Percentiles rank a stretch among this genome's conserved stretches.
Conservation (phyloP, 495 filamentous ascomycete species). For the Amphirosellinia nigrospora region DNA sequence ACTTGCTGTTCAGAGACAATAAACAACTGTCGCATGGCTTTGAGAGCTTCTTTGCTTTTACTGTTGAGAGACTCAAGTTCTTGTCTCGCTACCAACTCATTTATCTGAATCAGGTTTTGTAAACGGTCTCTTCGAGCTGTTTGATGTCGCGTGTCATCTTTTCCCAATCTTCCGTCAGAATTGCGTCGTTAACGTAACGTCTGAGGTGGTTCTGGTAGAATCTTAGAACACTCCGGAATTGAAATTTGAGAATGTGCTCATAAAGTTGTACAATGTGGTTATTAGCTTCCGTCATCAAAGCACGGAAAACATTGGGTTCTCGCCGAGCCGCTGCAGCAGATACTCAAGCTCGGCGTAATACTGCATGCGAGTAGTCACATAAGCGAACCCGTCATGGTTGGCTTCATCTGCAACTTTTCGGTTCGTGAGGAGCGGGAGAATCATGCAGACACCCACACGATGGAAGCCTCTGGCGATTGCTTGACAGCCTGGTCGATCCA, state of each 20-base stretch:
- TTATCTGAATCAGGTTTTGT: constrained; percentile 7
- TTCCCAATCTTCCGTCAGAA: constrained; percentile 17
- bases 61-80: constrained; percentile 3
- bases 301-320: neutral
- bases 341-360: constrained; percentile 35
- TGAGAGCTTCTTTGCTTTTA: neutral
- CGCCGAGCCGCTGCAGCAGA: constrained; percentile 23
- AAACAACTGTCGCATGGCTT: neutral
- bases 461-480: constrained; percentile 33
- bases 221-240: constrained; percentile 34
- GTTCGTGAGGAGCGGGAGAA: constrained; percentile 39
- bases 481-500: constrained; percentile 32
- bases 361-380: constrained; percentile 33
- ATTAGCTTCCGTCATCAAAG: constrained; percentile 12
- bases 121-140: neutral
- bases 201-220: constrained; percentile 24
- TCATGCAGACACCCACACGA: constrained; percentile 36
- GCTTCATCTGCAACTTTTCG: constrained; percentile 29
- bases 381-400: constrained; percentile 37
- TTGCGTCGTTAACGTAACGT: constrained; percentile 1
- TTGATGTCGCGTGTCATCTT: neutral
- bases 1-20: constrained; percentile 8
- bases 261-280: constrained; percentile 33
- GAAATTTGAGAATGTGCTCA: constrained; percentile 36
- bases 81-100: neutral